phyloP scores from a whole-genome alignment of 2,329 filamentous ascomycete genomes.

The Aspergillus neotritici region DNA sequence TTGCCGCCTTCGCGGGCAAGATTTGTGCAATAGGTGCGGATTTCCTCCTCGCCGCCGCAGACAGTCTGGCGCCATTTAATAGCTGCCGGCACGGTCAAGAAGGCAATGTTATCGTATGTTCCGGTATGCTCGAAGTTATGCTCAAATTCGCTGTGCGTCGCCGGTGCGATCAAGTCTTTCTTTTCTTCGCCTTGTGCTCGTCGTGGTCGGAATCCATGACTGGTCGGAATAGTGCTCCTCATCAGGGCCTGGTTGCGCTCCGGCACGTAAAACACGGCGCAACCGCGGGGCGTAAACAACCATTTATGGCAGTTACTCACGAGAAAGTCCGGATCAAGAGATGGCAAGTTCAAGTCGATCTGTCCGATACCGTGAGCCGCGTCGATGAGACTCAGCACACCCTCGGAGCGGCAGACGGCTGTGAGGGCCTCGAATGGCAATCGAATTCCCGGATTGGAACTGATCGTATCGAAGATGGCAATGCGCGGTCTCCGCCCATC shows the following conservation, averaged over 20 bases:
- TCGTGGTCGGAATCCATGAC: conserved; percentile 58
- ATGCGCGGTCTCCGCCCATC: conserved; percentile 40
- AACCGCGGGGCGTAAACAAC: conserved; percentile 69
- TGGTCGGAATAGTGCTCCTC: conserved; percentile 65
- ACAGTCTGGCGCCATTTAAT: conserved; percentile 60
- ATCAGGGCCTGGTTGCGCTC: conserved; percentile 65
- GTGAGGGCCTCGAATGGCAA: conserved; percentile 67
- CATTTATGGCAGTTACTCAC: conserved; percentile 80
- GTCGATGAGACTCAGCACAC: conserved; percentile 66
- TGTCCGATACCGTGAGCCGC: conserved; percentile 76
- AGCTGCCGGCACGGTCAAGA: conserved; percentile 62
- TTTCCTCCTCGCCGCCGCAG: conserved; percentile 63
- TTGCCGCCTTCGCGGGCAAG: conserved; percentile 60
- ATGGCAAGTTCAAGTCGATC: conserved; percentile 58
- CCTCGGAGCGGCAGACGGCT: conserved; percentile 55
- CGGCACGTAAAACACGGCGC: conserved; percentile 72
- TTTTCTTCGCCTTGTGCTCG: too few species aligned
- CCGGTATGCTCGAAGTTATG: conserved; percentile 66
- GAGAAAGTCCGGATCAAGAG: conserved; percentile 72
- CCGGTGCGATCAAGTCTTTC: too few species aligned
- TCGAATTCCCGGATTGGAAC: conserved; percentile 65
- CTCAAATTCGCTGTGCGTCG: conserved; percentile 48
- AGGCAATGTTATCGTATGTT: conserved; percentile 63
- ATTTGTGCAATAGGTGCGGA: conserved; percentile 54
- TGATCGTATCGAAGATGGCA: conserved; percentile 69